phyloP scores from a whole-genome alignment of 2,329 filamentous ascomycete species.

The Simplicillium aogashimaense region DNA sequence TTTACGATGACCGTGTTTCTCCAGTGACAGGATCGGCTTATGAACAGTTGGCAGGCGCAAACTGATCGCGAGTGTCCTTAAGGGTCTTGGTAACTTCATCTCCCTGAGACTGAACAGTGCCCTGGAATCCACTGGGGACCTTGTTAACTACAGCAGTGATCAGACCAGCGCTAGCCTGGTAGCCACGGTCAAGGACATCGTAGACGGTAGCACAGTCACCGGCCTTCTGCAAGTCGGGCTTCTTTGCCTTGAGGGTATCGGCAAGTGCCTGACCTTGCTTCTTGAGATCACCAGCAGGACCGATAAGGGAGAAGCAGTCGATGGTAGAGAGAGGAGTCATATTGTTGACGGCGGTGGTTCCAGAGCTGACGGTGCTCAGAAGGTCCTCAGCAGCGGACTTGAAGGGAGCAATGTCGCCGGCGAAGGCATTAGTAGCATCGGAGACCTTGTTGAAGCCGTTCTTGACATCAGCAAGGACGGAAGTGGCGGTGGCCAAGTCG shows the following conservation, averaged over 20 bases:
- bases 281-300: constrained; percentile 5
- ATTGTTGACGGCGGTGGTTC: constrained; percentile 2
- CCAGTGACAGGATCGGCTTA: too few species aligned
- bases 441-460: constrained; percentile 5
- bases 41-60: constrained; percentile 1
- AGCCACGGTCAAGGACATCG: constrained; percentile 2
- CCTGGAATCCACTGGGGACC: constrained; percentile 2
- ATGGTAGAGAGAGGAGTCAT: constrained; percentile 7
- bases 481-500: constrained; percentile 6
- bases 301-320: constrained; percentile 6
- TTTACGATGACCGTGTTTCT: too few species aligned
- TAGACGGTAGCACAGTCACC: constrained; percentile 5
- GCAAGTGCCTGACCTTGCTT: constrained; percentile 4
- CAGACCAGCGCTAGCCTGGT: background rate
- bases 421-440: constrained; percentile 4
- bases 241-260: constrained; percentile 2
- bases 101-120: constrained; percentile 2
- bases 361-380: constrained; percentile 6
- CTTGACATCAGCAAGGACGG: constrained; percentile 7
- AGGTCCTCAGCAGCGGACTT: constrained; percentile 2
- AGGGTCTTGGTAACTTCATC: constrained; percentile 2
- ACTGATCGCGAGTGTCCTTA: background rate
- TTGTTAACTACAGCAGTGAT: constrained; percentile 3
- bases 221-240: constrained; percentile 2
- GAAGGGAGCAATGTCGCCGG: constrained; percentile 5